Evolutionary conservation across 2,329 filamentous ascomycete genomes (phyloP), one percentile per base, ranked within the genome.

Genomic region (Aspergillus sp.): DNA sequence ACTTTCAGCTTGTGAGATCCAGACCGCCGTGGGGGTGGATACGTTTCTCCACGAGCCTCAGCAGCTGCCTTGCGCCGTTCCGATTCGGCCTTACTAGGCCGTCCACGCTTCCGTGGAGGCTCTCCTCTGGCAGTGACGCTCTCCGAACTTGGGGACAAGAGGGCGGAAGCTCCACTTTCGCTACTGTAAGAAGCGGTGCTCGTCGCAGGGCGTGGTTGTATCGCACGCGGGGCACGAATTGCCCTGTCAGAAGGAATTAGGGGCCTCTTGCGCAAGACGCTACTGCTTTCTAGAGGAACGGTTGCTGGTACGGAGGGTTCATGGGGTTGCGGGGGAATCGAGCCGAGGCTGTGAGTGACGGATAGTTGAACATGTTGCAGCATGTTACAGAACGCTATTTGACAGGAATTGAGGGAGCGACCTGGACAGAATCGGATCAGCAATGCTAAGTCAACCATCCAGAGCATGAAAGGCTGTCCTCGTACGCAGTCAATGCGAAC

Each of bases 11-110:
- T 73, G 21, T 62, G 63, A 11, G 67, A 68, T 13, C 63, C 64
- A 8, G 66, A 64, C 25, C 72, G 63, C 32, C 73, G 68, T 8
- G 73, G 68, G 13, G 73, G 70, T n/a, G 75, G 75, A 60, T 77
- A 78, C 15, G 66, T 66, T 63, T 78, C 75, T 15, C 76, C 76
- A 32, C 71, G 73, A 38, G 75, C 72, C 63, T 77, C 74, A 41
- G 76, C 75, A 48, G 68, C 70, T 23, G 71, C 68, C 60, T 69
- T 76, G 36, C 76, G 76, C 51, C 75, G 71, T 61, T 78, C 76
- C 3, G 73, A 70, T 61, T 79, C 77, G 36, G 69, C 70, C 68
- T 79, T 79, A 62, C 71, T 79, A 60, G 77, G 77, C 15, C 77
- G 74, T n/a, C 77, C 77, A 57, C 77, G 71, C 73, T 78, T 78